These are phyloP conservation scores for Hanseniaspora taiwanica DNA, from an alignment of 805 yeast species.

Conservation along the genomic window DNA sequence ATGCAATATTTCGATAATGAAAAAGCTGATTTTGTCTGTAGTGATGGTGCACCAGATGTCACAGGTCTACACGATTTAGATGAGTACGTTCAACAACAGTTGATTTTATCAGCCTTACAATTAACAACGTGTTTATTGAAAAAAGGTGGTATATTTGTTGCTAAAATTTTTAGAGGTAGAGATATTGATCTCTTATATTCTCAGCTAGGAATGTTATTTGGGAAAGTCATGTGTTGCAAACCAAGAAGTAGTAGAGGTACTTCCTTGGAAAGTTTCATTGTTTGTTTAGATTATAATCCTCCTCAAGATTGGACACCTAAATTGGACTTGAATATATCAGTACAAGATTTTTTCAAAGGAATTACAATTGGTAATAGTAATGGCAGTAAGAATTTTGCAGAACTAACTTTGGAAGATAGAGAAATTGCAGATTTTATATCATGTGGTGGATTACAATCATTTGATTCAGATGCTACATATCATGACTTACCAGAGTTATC, in stretches of 20 bases:
- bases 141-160: conserved; percentile 88
- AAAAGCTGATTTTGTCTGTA: conserved; percentile 88
- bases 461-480: conserved; percentile 94
- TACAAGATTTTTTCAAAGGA: conserved; percentile 73
- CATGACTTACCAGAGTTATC: conserved; percentile 24
- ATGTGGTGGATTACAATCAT: conserved; percentile 72
- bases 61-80: conserved; percentile 95
- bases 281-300: conserved; percentile 79
- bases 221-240: conserved; percentile 83
- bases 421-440: conserved; percentile 70
- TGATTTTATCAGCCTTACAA: conserved; percentile 82
- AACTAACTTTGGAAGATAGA: conserved; percentile 47
- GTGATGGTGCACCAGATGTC: conserved; percentile 98
- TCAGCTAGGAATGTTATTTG: conserved; percentile 80
- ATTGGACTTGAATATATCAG: conserved; percentile 41
- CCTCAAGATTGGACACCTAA: conserved; percentile 73
- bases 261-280: conserved; percentile 86
- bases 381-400: conserved; percentile 21
- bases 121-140: conserved; percentile 79
- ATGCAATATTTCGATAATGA: conserved; percentile 78
- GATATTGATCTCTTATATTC: conserved; percentile 89
- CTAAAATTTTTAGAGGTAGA: conserved; percentile 91
- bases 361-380: conserved; percentile 32
- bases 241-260: conserved; percentile 94
- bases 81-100: conserved; percentile 92